These are phyloP conservation scores for Monosporascus sp. DNA, from an alignment of 2,329 filamentous ascomycete genomes.

Conservation along the genomic window DNA sequence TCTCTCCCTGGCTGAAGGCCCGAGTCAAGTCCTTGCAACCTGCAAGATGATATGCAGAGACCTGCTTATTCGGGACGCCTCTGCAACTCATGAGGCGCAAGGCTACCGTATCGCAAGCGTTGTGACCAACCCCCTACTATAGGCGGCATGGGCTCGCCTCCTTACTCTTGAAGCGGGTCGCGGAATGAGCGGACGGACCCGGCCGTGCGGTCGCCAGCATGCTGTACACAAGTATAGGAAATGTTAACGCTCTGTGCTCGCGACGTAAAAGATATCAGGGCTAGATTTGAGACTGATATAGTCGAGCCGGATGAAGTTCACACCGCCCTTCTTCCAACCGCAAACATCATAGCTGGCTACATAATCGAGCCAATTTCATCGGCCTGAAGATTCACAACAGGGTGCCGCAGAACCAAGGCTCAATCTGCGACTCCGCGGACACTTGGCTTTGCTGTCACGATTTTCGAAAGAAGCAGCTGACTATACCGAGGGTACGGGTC, in stretches of 20 bases:
- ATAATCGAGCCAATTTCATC: slow-evolving; percentile 10
- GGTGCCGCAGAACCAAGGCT: slow-evolving; percentile 7
- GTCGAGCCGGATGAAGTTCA: background rate
- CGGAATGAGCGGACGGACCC: slow-evolving; percentile 13
- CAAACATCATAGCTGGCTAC: slow-evolving; percentile 11
- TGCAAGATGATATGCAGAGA: slow-evolving; percentile 16
- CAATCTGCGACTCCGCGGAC: slow-evolving; percentile 9
- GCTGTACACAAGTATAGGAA: slow-evolving; percentile 14
- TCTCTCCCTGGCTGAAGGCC: slow-evolving; percentile 5
- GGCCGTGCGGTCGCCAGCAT: slow-evolving; percentile 13
- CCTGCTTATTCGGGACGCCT: slow-evolving; percentile 8
- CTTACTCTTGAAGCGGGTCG: slow-evolving; percentile 9
- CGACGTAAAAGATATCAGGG: slow-evolving; percentile 6
- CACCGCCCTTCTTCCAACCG: slow-evolving; percentile 12
- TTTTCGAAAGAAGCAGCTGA: slow-evolving; percentile 5
- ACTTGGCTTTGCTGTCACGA: slow-evolving; percentile 18
- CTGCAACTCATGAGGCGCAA: slow-evolving; percentile 2
- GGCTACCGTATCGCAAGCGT: slow-evolving; percentile 15
- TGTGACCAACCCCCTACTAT: slow-evolving; percentile 8
- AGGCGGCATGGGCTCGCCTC: slow-evolving; percentile 12
- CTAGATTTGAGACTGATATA: background rate
- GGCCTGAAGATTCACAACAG: slow-evolving; percentile 1
- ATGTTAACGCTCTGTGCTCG: slow-evolving; percentile 11
- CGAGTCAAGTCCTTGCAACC: slow-evolving; percentile 9
- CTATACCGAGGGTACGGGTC: slow-evolving; percentile 9